Conservation (phyloP, 208 protist genomes). For the Trichomonas tenax region DNA sequence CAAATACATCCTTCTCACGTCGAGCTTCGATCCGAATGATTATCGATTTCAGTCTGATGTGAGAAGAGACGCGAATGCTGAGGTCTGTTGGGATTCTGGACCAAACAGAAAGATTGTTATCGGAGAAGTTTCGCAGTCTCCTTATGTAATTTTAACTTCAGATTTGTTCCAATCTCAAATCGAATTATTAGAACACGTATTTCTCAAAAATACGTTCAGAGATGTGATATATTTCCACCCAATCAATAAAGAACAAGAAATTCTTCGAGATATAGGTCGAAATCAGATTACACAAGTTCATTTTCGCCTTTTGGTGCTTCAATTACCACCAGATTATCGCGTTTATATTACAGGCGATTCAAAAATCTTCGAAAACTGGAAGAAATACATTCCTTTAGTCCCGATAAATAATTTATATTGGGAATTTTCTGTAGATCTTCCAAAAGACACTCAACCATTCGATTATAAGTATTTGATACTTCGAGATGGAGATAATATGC, state of each 20-base stretch:
- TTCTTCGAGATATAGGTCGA: not conserved
- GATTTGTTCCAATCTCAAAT: conserved; percentile 14
- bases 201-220: not conserved
- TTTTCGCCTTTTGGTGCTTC: not conserved
- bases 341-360: not conserved
- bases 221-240: not conserved
- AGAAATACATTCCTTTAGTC: not conserved
- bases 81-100: conserved; percentile 1
- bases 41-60: not conserved
- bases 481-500: not conserved
- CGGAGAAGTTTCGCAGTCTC: no score
- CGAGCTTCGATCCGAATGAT: not conserved
- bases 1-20: not conserved
- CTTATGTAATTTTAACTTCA: not conserved
- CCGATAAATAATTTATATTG: not conserved
- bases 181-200: not conserved
- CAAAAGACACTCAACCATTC: not conserved
- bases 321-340: not conserved
- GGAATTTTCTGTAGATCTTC: not conserved
- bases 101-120: not conserved
- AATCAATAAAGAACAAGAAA: not conserved
- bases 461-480: not conserved
- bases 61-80: not conserved
- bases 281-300: not conserved
- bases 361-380: not conserved